A percentile compares a stretch with the other conserved stretches of the same genome.
Conservation (phyloP, 805 yeast genomes). For the Yamadazyma paraphyllophila region DNA sequence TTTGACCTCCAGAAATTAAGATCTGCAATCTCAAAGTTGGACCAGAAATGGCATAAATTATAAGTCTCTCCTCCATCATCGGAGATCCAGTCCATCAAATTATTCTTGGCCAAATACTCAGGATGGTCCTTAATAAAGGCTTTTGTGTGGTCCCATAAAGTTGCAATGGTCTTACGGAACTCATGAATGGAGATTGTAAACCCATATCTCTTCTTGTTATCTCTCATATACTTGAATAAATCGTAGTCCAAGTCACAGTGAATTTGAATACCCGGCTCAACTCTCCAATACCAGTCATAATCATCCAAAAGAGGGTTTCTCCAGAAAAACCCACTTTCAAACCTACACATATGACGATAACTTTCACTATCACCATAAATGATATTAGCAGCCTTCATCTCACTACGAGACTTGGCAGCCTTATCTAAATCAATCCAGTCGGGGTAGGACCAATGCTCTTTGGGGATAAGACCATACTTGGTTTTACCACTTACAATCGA, state of each 20-base stretch:
- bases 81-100: slow-evolving; percentile 67
- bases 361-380: slow-evolving; percentile 75
- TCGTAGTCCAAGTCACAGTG: slow-evolving; percentile 85
- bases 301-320: slow-evolving; percentile 70
- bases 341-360: slow-evolving; percentile 92
- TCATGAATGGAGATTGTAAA: slow-evolving; percentile 84
- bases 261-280: slow-evolving; percentile 80
- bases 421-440: slow-evolving; percentile 73
- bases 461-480: slow-evolving; percentile 77
- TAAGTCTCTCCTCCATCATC: slow-evolving; percentile 67
- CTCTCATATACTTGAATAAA: slow-evolving; percentile 78
- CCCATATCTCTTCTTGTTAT: slow-evolving; percentile 76
- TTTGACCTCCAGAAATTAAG: slow-evolving; percentile 72
- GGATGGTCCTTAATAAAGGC: slow-evolving; percentile 63
- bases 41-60: slow-evolving; percentile 88
- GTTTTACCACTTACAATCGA: slow-evolving; percentile 75
- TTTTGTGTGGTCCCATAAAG: slow-evolving; percentile 77
- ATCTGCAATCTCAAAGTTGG: slow-evolving; percentile 81
- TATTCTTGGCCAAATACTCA: slow-evolving; percentile 57
- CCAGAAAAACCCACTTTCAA: slow-evolving; percentile 86
- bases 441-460: slow-evolving; percentile 89
- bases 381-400: slow-evolving; percentile 54
- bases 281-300: slow-evolving; percentile 94
- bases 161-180: slow-evolving; percentile 79
- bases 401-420: slow-evolving; percentile 62